Evolutionary conservation across 331 rosid species (phyloP).

Genomic region (Cucumis variabilis): DNA sequence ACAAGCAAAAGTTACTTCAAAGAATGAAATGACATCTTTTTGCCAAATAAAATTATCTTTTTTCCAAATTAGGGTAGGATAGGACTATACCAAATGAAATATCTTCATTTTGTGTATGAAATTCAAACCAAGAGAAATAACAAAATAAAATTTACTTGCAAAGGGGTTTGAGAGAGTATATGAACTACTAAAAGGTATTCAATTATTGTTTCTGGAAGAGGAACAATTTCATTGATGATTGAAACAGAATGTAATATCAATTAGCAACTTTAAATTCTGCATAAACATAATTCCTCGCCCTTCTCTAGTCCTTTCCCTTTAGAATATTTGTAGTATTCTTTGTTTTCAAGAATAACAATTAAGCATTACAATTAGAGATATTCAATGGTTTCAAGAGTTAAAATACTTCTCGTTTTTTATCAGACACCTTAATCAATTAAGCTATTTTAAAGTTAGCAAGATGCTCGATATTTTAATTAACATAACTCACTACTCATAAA

Average conservation of each 20-base stretch:
- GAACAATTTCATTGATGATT: too few species aligned
- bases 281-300: constrained; percentile 57
- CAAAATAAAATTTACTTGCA: neutral
- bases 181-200: neutral
- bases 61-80: neutral
- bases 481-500: too few species aligned
- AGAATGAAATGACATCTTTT: too few species aligned
- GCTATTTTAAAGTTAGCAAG: too few species aligned
- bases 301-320: constrained; percentile 91
- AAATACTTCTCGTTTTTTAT: too few species aligned
- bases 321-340: neutral
- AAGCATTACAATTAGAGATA: neutral
- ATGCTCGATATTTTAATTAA: too few species aligned
- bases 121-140: neutral
- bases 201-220: too few species aligned
- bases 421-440: too few species aligned
- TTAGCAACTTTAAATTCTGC: neutral
- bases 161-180: neutral
- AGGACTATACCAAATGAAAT: neutral
- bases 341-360: neutral
- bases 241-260: too few species aligned
- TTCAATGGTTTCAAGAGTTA: neutral
- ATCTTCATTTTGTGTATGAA: neutral
- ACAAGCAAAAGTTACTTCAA: too few species aligned
- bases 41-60: neutral